phyloP scores from a whole-genome alignment of 257 asterid species.

The Coffea canephora region DNA sequence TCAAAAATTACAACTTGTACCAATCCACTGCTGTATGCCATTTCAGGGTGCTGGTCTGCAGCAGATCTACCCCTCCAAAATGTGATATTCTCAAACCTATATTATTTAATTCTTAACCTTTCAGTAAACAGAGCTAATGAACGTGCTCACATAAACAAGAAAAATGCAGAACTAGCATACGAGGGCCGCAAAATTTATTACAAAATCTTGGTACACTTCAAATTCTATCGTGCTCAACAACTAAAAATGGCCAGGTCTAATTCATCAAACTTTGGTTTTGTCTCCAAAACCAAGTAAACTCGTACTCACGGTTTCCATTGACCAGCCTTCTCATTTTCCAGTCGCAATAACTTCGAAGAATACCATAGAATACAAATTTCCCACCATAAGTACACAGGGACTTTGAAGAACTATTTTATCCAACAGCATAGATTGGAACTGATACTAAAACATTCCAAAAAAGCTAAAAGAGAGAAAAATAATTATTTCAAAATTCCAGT shows the following conservation, averaged over 20 bases:
- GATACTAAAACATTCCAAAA: not conserved
- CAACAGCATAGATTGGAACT: not conserved
- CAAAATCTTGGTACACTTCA: not conserved
- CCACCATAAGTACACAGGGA: not conserved
- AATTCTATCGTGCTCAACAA: not conserved
- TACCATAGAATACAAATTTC: not conserved
- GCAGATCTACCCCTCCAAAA: constrained; percentile 80
- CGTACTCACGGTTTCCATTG: not conserved
- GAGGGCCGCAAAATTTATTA: not conserved
- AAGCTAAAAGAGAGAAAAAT: not conserved
- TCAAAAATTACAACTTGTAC: constrained; percentile 86
- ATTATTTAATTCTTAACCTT: constrained; percentile 23
- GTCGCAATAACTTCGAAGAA: too few relatives aligned
- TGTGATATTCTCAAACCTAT: constrained; percentile 88
- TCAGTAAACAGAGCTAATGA: not conserved
- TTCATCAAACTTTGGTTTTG: not conserved
- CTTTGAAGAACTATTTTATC: not conserved
- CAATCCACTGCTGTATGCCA: constrained; percentile 67
- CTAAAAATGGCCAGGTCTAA: constrained; percentile 4
- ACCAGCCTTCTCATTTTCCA: not conserved
- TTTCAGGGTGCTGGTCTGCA: constrained; percentile 57
- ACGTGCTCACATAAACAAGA: not conserved
- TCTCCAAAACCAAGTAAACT: not conserved
- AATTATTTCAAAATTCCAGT: not conserved
- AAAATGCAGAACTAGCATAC: not conserved